phyloP scores from a whole-genome alignment of 495 filamentous ascomycete genomes.

The Neurospora sp. region DNA sequence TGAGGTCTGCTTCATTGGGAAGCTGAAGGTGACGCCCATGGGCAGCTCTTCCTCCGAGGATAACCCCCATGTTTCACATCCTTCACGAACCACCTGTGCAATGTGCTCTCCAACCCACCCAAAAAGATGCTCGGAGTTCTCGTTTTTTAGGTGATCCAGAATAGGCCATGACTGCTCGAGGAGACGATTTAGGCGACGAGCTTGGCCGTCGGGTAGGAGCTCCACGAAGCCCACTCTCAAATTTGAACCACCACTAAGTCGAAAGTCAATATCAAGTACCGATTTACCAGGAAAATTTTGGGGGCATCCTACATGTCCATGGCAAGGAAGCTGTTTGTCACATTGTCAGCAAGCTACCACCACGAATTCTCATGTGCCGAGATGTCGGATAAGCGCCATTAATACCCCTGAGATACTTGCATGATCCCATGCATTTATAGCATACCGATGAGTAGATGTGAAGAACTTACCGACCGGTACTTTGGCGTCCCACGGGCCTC shows the following conservation, averaged over 20 bases:
- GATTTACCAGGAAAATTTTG: neutral
- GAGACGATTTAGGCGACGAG: slow-evolving; percentile 25
- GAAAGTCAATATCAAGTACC: neutral
- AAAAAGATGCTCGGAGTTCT: slow-evolving; percentile 66
- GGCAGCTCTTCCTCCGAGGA: slow-evolving; percentile 40
- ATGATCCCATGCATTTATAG: neutral
- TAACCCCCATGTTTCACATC: slow-evolving; percentile 21
- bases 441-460: neutral
- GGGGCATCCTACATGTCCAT: slow-evolving; percentile 54
- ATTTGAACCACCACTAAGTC: slow-evolving; percentile 58
- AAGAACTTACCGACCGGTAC: slow-evolving; percentile 45
- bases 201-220: slow-evolving; percentile 37
- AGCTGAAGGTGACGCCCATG: slow-evolving; percentile 79
- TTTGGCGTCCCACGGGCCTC: slow-evolving; percentile 47
- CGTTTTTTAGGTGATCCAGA: slow-evolving; percentile 65
- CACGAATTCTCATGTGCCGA: neutral
- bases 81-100: slow-evolving; percentile 53
- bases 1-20: slow-evolving; percentile 71
- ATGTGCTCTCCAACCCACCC: slow-evolving; percentile 72
- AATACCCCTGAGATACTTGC: neutral
- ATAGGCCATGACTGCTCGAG: slow-evolving; percentile 72
- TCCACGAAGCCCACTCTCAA: slow-evolving; percentile 72
- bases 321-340: slow-evolving; percentile 48
- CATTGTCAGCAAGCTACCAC: slow-evolving; percentile 4
- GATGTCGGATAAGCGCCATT: neutral